Evolutionary conservation across 1,139 yeast species (phyloP), one percentile per base, ranked within the genome.

Genomic region (Magnusiomyces sp.): DNA sequence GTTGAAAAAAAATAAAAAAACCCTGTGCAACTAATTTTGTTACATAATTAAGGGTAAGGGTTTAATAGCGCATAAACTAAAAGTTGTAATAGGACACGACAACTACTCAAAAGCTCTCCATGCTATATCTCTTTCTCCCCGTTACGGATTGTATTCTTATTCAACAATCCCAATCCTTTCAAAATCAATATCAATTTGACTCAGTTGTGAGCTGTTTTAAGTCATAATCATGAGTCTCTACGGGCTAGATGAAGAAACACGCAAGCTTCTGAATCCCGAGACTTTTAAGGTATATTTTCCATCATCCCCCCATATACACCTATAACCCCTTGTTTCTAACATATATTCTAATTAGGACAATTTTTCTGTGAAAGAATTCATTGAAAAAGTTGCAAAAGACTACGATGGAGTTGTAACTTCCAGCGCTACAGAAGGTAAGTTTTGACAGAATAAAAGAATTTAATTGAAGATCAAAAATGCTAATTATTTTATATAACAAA

Each of bases 351-450:
- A 40, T 40, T 33, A 54, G 74, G 81, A 72, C 67, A 90, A 71
- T 51, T 74, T 79, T 54, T 77, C 92, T 0, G 88, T 86, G 7
- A 77, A 83, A 56, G 92, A 86, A 50, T 90, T 92, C 64, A 80
- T 92, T 27, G 95, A 90, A 63, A 84, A 80, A 61, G 71, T 92
- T 58, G 80, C 94, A 55, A 80, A 81, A 59, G 89, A 83, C 59
- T 85, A 83, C 29, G 45, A 44, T 32, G 52, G 54, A 9, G 46
- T 46, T 32, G 17, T 27, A 56, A 71, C 77, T 36, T 63, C 76
- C 52, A 53, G 62, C 60, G 76, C 76, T 14, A 76, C 79, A 6
- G 80, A 76, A 56, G 81, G 77, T 45, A 75, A 76, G 58, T 76
- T 49, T 50, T 10, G 13, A 11, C 36, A 43, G 10, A 33, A 10